Evolutionary conservation across 2,329 filamentous ascomycete species (phyloP), one percentile per base, ranked within the genome.

Genomic region (Aschersonia sp.): DNA sequence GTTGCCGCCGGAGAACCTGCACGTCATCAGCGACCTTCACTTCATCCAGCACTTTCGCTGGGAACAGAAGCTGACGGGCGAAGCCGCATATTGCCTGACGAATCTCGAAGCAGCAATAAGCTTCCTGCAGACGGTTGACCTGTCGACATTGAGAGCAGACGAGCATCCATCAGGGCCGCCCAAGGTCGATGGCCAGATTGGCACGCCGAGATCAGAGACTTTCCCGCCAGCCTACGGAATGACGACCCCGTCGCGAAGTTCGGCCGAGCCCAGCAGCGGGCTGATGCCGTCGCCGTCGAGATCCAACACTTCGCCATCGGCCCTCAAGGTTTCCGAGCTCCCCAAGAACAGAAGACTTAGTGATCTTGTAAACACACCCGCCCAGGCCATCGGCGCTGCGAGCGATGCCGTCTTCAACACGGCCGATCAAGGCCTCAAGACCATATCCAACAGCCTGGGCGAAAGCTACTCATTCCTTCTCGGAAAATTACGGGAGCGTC

Each of bases 21-120:
- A 89, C 62, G 84, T 89, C 48, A 88, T 95, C 59, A 97, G 91
- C 69, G 94, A 98, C 61, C 72, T 94, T n/a, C 80, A 85, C 56
- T 98, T 97, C 61, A 89, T 97, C 54, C 89, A 97, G 61, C 74
- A 85, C 52, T 98, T 98, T 61, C 80, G 92, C 48, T 86, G 87
- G 61, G 79, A 86, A 47, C 82, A 73, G 53, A 95, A 91, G 58
- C 77, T 97, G 40, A 88, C 94, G 49, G 92, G 92, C 12, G 92
- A 98, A 65, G 85, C 89, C 9, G 89, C 92, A 1, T 98, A 98
- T 64, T 97, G 92, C 59, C 71, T 98, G 49, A 96, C 94, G 41
- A 98, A 95, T 55, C 75, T 98, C 1, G 92, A 98, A 65, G 92
- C 92, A 20, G 85, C 91, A 50, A 88, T 97, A 48, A 89, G 85